Base-by-base conservation (phyloP, 2,329 filamentous ascomycete genomes). In the Diaporthe australafricana region DNA sequence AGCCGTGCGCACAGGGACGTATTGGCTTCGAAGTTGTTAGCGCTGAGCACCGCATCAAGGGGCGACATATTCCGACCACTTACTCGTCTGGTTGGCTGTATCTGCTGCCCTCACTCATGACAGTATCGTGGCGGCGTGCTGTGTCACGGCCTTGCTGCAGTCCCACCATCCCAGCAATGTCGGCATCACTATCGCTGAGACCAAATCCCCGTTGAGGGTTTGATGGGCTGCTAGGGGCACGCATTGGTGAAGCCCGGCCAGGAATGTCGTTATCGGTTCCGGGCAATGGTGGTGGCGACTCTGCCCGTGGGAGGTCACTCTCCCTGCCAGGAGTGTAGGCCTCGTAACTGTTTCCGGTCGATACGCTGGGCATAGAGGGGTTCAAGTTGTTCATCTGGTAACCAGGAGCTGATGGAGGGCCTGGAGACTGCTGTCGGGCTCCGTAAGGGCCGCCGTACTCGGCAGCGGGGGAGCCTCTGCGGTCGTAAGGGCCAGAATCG, bases 1-100 rank as follows among this genome's bases (percentile, higher is more conserved):
- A 14, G 78, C 87, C 75, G 88, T 82, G 38, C 88, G 84, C 16
- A 89, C 86, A 17, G 89, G 88, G 30, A 88, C 81, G 75, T 90
- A 91, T 75, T 88, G 74, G 81, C 87, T 81, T 22, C 11, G 45
- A 7, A 27, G 5, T 16, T 22, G 22, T 73, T 25, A 72, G 70
- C 47, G 22, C 35, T 63, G 48, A 30, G 40, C 27, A 16, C 7
- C n/a, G 12, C 35, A 50, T 12, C 11, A 25, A 3, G 40, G 47
- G 12, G 17, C 12, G n/a, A 30, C 12, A 66, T n/a, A 25, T 16
- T 16, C 4, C 5, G 8, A 50, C 32, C 22, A 83, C 92, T 88
- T 89, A 96, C 93, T 92, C 90, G 73, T 93, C 89, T 48, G 88
- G 87, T 56, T 72, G 69, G 77, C 90, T 92, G 80, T 96, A 96